Percentiles rank a stretch among this genome's conserved stretches.
Evolutionary conservation across 2,329 filamentous ascomycete species (phyloP).

Genomic region (Ascochyta lentis): DNA sequence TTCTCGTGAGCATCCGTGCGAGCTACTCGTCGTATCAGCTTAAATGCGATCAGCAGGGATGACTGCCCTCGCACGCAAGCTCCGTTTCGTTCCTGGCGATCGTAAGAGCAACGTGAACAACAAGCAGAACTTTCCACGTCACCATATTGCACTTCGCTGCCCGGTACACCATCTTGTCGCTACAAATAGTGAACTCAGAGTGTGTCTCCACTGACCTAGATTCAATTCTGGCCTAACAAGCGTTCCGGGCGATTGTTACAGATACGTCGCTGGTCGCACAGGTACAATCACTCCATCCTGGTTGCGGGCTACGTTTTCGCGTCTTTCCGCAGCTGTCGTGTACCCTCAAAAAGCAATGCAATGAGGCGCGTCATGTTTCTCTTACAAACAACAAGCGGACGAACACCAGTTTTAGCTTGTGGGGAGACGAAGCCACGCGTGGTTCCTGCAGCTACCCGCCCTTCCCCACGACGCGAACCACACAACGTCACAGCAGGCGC

Average conservation of each 20-base stretch:
- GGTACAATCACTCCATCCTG: constrained; percentile 23
- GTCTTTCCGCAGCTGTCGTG: constrained; percentile 27
- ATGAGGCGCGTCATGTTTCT: constrained; percentile 2
- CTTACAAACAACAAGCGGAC: constrained; percentile 11
- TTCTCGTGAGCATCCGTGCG: constrained; percentile 15
- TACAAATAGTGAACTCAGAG: neutral
- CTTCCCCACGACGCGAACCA: constrained; percentile 1
- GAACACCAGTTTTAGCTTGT: constrained; percentile 19
- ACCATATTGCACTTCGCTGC: neutral
- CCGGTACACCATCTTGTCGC: neutral
- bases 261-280: constrained; percentile 28
- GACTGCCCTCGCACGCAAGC: constrained; percentile 22
- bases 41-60: constrained; percentile 30
- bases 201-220: neutral
- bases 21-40: constrained; percentile 20
- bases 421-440: constrained; percentile 9
- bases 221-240: neutral
- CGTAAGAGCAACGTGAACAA: neutral
- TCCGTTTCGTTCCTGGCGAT: constrained; percentile 28
- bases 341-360: constrained; percentile 6
- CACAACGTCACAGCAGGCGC: neutral
- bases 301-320: constrained; percentile 19
- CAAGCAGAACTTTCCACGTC: neutral
- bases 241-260: constrained; percentile 18
- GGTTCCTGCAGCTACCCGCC: constrained; percentile 8